Evolutionary conservation across 2,329 filamentous ascomycete genomes (phyloP).

Genomic region (Exophiala viscosa): DNA sequence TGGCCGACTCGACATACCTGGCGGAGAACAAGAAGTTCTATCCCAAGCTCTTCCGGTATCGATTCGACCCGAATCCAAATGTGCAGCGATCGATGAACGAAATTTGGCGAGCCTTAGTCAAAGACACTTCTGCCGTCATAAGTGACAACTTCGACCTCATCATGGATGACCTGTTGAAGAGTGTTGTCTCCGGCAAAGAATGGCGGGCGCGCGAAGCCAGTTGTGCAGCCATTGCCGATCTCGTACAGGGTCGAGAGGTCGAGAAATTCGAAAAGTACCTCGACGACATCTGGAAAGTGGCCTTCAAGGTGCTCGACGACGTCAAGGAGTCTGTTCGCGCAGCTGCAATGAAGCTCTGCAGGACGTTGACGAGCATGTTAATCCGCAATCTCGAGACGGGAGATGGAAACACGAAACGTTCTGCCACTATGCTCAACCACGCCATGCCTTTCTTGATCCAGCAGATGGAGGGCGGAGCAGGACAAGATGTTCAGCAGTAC

Average conservation of each 20-base stretch:
- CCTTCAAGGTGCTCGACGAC: constrained; percentile 90
- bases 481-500: constrained; percentile 81
- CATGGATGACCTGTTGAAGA: constrained; percentile 79
- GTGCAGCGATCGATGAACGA: constrained; percentile 95
- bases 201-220: constrained; percentile 92
- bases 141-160: constrained; percentile 83
- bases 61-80: constrained; percentile 91
- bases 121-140: constrained; percentile 73
- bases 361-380: constrained; percentile 77
- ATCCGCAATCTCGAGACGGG: constrained; percentile 81
- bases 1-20: constrained; percentile 77
- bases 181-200: constrained; percentile 75
- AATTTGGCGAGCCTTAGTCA: constrained; percentile 95
- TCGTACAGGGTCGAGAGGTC: constrained; percentile 76
- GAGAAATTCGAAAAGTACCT: constrained; percentile 79
- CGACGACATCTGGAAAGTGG: constrained; percentile 75
- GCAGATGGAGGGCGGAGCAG: constrained; percentile 73
- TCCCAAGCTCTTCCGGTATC: constrained; percentile 88
- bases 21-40: constrained; percentile 87
- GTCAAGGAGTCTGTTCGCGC: constrained; percentile 86
- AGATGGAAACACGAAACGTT: constrained; percentile 60
- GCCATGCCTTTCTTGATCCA: constrained; percentile 89
- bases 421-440: constrained; percentile 75
- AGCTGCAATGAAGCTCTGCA: constrained; percentile 76
- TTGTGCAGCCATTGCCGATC: constrained; percentile 81